Conservation (phyloP, 192 early-diverging fungal genomes). For the Coemansia sp. region DNA sequence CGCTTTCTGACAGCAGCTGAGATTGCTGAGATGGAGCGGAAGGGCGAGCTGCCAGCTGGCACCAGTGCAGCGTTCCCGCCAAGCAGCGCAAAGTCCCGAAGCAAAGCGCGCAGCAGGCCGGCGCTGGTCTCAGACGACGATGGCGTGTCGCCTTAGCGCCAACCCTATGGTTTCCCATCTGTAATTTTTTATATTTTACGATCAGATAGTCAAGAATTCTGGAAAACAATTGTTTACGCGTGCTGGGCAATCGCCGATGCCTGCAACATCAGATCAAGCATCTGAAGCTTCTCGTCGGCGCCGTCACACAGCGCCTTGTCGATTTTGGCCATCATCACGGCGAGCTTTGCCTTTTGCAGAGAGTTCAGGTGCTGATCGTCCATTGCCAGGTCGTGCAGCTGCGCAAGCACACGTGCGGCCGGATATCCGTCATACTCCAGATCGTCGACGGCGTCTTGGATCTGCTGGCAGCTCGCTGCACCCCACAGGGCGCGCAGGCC, state of each 20-base stretch:
- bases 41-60: slow-evolving; percentile 42
- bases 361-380: slow-evolving; percentile 60
- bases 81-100: slow-evolving; percentile 28
- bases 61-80: slow-evolving; percentile 40
- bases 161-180: neutral
- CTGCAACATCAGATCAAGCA: slow-evolving; percentile 21
- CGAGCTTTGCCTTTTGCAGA: slow-evolving; percentile 72
- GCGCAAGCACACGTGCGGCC: slow-evolving; percentile 66
- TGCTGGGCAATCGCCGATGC: slow-evolving; percentile 40
- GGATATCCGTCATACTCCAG: slow-evolving; percentile 73
- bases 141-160: slow-evolving; percentile 11
- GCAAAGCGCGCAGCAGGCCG: slow-evolving; percentile 27
- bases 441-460: slow-evolving; percentile 56
- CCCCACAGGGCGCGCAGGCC: slow-evolving; percentile 59
- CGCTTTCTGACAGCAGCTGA: slow-evolving; percentile 89
- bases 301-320: slow-evolving; percentile 82
- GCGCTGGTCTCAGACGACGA: slow-evolving; percentile 1
- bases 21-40: slow-evolving; percentile 61
- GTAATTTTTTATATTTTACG: slow-evolving; percentile 2
- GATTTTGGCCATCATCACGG: slow-evolving; percentile 59
- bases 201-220: neutral
- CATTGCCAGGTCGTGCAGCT: slow-evolving; percentile 69
- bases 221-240: neutral
- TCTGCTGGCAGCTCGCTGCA: slow-evolving; percentile 41
- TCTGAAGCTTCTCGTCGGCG: slow-evolving; percentile 72